Conservation (phyloP, 371 early-diverging fungal species). For the Mucor saturninus region DNA sequence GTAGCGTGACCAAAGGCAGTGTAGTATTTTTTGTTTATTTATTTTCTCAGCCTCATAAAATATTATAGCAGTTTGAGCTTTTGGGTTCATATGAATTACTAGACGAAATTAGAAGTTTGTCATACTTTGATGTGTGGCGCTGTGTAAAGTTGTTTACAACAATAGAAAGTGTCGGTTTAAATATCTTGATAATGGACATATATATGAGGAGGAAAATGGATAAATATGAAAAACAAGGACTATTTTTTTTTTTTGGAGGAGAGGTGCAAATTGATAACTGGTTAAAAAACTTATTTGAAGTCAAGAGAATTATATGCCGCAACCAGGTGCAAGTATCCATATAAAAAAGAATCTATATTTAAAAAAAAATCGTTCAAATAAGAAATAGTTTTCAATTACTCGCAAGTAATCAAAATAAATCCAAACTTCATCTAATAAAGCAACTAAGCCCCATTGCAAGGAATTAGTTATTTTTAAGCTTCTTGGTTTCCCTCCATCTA, state of each 20-base stretch:
- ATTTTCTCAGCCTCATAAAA: constrained; percentile 55
- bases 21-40: not conserved
- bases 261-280: constrained; percentile 6
- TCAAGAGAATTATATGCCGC: constrained; percentile 4
- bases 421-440: not conserved
- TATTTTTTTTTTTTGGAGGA: not conserved
- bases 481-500: not conserved
- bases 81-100: constrained; percentile 65
- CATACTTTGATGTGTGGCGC: constrained; percentile 64
- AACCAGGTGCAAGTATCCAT: not conserved
- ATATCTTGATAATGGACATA: constrained; percentile 58
- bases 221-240: not conserved
- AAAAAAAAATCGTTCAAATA: not conserved
- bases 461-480: not conserved
- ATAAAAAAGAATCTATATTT: not conserved
- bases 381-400: not conserved
- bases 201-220: constrained; percentile 4
- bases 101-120: constrained; percentile 57
- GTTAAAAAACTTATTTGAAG: constrained; percentile 9
- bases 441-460: constrained; percentile 16
- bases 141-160: constrained; percentile 59
- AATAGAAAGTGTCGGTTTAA: constrained; percentile 54
- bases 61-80: constrained; percentile 64
- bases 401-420: not conserved
- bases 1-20: not conserved